These are phyloP conservation scores for Venturia aucupariae DNA, from an alignment of 2,329 filamentous ascomycete species.

Conservation along the genomic window DNA sequence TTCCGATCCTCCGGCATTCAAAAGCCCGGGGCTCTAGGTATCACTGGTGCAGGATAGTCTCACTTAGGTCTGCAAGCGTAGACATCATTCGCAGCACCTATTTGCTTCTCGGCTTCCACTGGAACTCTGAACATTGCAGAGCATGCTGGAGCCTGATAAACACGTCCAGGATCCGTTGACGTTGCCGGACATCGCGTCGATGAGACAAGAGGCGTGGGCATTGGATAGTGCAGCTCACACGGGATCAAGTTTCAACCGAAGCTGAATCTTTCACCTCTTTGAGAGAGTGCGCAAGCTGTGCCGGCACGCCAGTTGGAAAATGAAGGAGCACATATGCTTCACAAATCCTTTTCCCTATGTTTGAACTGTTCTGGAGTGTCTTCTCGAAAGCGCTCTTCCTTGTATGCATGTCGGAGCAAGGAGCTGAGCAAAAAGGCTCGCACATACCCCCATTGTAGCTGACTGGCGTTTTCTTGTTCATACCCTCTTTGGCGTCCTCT, in stretches of 20 bases:
- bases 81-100: not conserved
- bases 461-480: conserved; percentile 3
- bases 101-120: not conserved
- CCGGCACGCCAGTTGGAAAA: not conserved
- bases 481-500: conserved; percentile 1
- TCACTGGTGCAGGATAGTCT: conserved; percentile 9
- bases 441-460: not conserved
- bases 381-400: not conserved
- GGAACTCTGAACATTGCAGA: not conserved
- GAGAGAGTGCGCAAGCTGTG: not conserved
- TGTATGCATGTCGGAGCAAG: not conserved
- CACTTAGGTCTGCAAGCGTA: not conserved
- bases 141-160: not conserved
- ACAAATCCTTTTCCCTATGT: not conserved
- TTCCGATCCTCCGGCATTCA: conserved; percentile 13
- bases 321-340: not conserved
- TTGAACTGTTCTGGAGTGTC: not conserved
- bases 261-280: not conserved
- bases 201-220: not conserved
- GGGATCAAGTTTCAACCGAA: not conserved
- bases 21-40: conserved; percentile 10
- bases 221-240: not conserved
- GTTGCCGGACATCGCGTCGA: conserved; percentile 2
- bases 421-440: not conserved
- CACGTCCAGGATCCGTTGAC: not conserved